Evolutionary conservation across 1,284 basidiomycete genomes (phyloP), one percentile per base, ranked within the genome.

Genomic region (Rhodotorula glutinis): DNA sequence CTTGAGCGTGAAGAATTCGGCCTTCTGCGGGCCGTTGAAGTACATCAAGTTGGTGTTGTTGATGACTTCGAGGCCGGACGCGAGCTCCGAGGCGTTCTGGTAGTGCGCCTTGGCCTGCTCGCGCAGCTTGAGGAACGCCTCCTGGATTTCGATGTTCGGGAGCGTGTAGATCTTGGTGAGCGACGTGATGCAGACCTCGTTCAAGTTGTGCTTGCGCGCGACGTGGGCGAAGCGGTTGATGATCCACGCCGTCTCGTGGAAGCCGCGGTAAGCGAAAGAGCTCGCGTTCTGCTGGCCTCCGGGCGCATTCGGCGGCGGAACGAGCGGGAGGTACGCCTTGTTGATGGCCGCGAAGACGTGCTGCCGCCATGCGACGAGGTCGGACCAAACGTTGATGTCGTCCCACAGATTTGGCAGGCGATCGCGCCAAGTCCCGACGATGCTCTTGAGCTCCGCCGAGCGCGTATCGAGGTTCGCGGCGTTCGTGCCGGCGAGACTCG

Each of bases 151-250:
- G 80, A 98, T 99, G 80, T 99, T 99, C 29, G 97, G 97, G 46
- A 99, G 82, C 1, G 92, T 96, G 81, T 99, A 99, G 76, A 99
- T 99, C 82, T 93, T 97, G 78, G 91, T 96, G 74, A 99, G 83
- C 1, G 91, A 90, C 21, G 85, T 91, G 80, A 93, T 93, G 81
- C 97, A 99, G 60, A 97, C 95, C 61, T 98, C 95, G 60, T 94
- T 85, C 16, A 99, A 84, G 70, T 95, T 91, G 77, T 99, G 96
- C 81, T 98, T 97, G 67, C 96, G 85, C 33, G 97, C 95, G 62
- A 98, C 93, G 78, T 98, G 96, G n/a, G 97, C 97, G 77, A 99
- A 98, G 14, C 96, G 88, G 79, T 99, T 99, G 83, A 98, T 98
- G 79, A 98, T 98, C 97, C 96, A 99, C 5, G 96, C 96, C 0